Base-by-base conservation (phyloP, 2,329 filamentous ascomycete species). In the Diaporthe vexans region DNA sequence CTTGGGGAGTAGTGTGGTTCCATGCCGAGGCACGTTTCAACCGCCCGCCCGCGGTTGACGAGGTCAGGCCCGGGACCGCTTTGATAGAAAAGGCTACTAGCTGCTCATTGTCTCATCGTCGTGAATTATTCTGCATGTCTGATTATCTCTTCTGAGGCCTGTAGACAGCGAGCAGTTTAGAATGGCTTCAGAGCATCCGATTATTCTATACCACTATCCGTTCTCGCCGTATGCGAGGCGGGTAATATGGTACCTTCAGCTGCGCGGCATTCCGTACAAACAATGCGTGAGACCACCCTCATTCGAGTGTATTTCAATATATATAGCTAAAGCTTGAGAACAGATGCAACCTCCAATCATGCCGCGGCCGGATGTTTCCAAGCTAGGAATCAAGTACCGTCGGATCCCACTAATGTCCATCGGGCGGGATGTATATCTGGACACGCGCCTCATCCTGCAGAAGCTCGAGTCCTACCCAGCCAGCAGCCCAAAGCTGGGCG, bases 341-440 rank as follows among this genome's bases (percentile, higher is more conserved):
- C 33, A 93, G 91, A 82, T 91, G 67, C 92, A 94, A 90, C 91
- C 93, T 0, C 83, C 86, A 3, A 87, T 89, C 46, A 85, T 94
- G 80, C 93, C 93, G 9, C 90, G 93, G 35, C 91, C 92, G 0
- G 91, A 94, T 80, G 80, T 94, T 19, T 82, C 84, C 24, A 83
- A 85, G 1, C 86, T 95, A 19, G 91, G 91, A 35, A 86, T 94
- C 72, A 84, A 85, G 9, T 92, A 95, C 82, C 89, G 93, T 5
- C 91, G 93, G 73, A 94, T 94, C 73, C 93, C 93, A 1, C 79
- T 94, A 68, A 82, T 94, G 68, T 84, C 90, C 29, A 91, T 94
- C 77, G 92, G 91, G 21, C 86, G 89, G 8, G 90, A 94, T 79
- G 84, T 95, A 57, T 94, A 94, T 83, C 85, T 90, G 75, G 93